Percentiles rank a stretch among this genome's conserved stretches.
Evolutionary conservation across 2,329 filamentous ascomycete genomes (phyloP).

Genomic region (Fusarium brachygibbosum): DNA sequence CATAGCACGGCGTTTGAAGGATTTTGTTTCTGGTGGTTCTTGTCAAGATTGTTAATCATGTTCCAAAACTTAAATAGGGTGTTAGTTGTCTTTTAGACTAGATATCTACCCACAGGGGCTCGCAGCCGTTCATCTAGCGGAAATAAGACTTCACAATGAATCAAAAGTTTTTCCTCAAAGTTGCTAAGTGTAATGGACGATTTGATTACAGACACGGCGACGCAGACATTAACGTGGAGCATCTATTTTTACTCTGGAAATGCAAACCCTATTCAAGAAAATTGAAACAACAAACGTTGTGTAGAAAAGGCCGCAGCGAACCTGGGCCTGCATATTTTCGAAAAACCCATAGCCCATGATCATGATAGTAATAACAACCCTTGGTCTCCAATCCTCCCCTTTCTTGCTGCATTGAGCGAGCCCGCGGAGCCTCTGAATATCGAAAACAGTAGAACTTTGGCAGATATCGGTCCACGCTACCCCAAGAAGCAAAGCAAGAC

Average conservation of each 20-base stretch:
- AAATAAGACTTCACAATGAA: not conserved
- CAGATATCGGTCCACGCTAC: slow-evolving; percentile 21
- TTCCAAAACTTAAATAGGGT: not conserved
- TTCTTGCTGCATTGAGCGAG: slow-evolving; percentile 23
- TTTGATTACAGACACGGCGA: not conserved
- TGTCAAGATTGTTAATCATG: slow-evolving; percentile 4
- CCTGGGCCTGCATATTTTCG: slow-evolving; percentile 35
- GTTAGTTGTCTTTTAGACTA: slow-evolving; percentile 9
- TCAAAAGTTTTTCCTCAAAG: not conserved
- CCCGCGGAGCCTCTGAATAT: slow-evolving; percentile 27
- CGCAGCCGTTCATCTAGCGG: slow-evolving; percentile 1
- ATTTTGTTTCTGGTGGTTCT: not conserved
- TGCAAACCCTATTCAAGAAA: slow-evolving; percentile 48
- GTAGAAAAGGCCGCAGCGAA: slow-evolving; percentile 38
- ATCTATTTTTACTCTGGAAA: slow-evolving; percentile 40
- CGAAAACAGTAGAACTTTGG: slow-evolving; percentile 37
- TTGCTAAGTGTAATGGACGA: not conserved
- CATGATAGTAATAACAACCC: slow-evolving; percentile 44
- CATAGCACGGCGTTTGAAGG: slow-evolving; percentile 48
- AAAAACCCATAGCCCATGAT: slow-evolving; percentile 49
- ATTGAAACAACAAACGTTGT: slow-evolving; percentile 38
- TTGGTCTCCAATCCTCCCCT: slow-evolving; percentile 30
- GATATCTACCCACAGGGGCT: slow-evolving; percentile 2
- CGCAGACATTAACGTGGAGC: slow-evolving; percentile 25
- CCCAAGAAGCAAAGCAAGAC: slow-evolving; percentile 31